A percentile compares a stretch with the other conserved stretches of the same genome.
These are phyloP conservation scores for Fusarium sarcochroum DNA, from an alignment of 2,329 filamentous ascomycete species.

Conservation along the genomic window DNA sequence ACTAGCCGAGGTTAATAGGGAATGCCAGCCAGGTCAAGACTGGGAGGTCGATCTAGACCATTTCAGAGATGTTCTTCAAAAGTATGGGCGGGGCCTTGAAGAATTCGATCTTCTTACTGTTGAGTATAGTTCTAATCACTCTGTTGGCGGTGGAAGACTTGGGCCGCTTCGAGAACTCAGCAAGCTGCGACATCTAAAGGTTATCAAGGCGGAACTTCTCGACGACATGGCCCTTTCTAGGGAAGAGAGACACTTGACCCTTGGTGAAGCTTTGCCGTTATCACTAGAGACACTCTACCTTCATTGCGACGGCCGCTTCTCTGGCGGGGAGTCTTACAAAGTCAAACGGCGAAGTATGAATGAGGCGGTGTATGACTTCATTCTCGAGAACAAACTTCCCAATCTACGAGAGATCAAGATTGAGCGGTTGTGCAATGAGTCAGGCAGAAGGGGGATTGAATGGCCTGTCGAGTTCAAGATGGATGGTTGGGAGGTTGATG, in stretches of 20 bases:
- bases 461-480: slow-evolving; percentile 1
- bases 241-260: too few species aligned
- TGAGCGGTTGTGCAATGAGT: background rate
- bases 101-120: background rate
- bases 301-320: background rate
- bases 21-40: background rate
- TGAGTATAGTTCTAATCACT: background rate
- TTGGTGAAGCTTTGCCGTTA: slow-evolving; percentile 1
- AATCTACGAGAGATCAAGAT: slow-evolving; percentile 18
- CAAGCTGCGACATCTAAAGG: slow-evolving; percentile 5
- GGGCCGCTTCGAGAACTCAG: slow-evolving; percentile 12
- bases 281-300: slow-evolving; percentile 20
- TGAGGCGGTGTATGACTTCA: background rate
- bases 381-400: background rate
- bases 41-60: background rate
- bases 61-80: background rate
- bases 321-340: rapidly evolving
- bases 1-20: background rate
- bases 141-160: background rate
- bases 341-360: background rate
- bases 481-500: slow-evolving; percentile 3
- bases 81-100: background rate
- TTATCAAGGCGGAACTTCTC: background rate
- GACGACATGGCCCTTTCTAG: background rate
- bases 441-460: background rate